These are phyloP conservation scores for Sphagnum contortum DNA, from an alignment of 225 moss, liverwort and hornwort genomes.

Conservation along the genomic window DNA sequence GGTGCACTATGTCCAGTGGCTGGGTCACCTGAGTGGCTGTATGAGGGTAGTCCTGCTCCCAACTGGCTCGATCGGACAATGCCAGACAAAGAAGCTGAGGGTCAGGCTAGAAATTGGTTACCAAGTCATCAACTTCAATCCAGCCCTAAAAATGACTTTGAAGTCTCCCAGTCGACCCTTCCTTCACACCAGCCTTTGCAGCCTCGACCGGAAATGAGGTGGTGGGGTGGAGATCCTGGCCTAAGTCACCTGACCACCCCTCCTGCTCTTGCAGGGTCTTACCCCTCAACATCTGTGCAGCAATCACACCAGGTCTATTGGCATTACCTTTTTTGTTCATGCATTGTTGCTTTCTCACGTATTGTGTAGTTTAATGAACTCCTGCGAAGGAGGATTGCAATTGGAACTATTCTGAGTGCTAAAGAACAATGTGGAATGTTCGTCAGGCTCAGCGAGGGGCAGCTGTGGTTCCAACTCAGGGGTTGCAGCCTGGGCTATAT, in stretches of 20 bases:
- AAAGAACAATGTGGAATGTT: neutral
- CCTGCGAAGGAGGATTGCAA: too few species aligned
- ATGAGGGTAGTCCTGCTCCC: constrained; percentile 36
- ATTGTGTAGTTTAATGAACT: too few species aligned
- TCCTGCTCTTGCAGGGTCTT: constrained; percentile 30
- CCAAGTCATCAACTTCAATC: constrained; percentile 48
- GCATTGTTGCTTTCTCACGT: too few species aligned
- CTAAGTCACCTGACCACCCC: constrained; percentile 37
- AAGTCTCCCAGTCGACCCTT: constrained; percentile 21
- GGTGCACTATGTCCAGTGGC: constrained; percentile 3
- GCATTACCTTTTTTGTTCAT: too few species aligned
- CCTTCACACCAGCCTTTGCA: constrained; percentile 39
- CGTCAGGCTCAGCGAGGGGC: constrained; percentile 15
- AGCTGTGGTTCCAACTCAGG: constrained; percentile 31
- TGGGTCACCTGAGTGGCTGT: constrained; percentile 28
- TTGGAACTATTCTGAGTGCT: too few species aligned
- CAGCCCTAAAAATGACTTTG: constrained; percentile 39
- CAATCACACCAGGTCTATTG: constrained; percentile 15
- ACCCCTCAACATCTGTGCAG: constrained; percentile 16
- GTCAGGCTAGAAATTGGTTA: constrained; percentile 70
- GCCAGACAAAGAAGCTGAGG: constrained; percentile 44
- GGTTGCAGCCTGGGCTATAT: constrained; percentile 46
- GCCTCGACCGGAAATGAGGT: constrained; percentile 26
- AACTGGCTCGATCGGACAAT: constrained; percentile 50
- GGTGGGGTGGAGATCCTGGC: constrained; percentile 62